phyloP scores from a whole-genome alignment of 2,329 filamentous ascomycete species.

The Xylariaceae sp. region DNA sequence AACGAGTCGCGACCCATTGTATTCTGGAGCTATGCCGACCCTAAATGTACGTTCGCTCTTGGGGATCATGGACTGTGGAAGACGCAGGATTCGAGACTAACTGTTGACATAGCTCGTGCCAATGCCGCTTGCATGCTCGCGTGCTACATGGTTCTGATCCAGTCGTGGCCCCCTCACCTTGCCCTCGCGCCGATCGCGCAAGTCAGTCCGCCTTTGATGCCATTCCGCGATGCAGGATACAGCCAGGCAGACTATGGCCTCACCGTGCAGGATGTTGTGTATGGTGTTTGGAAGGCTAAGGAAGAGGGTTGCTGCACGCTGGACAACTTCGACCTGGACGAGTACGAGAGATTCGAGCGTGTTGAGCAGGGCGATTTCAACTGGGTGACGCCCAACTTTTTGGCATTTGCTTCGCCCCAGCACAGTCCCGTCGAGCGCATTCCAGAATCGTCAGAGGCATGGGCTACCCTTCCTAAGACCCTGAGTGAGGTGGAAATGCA shows the following conservation, averaged over 20 bases:
- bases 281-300: conserved; percentile 98
- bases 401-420: conserved; percentile 94
- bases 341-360: conserved; percentile 93
- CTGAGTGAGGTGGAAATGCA: conserved; percentile 66
- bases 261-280: conserved; percentile 94
- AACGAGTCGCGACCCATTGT: conserved; percentile 88
- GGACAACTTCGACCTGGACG: conserved; percentile 91
- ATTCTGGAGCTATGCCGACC: conserved; percentile 91
- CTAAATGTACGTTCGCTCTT: conserved; percentile 62
- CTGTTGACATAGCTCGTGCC: conserved; percentile 59
- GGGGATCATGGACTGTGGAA: not conserved
- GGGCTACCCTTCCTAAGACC: conserved; percentile 67
- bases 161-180: conserved; percentile 94
- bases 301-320: conserved; percentile 88
- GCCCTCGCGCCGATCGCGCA: conserved; percentile 94
- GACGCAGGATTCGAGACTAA: conserved; percentile 20
- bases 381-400: conserved; percentile 92
- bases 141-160: conserved; percentile 98
- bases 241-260: conserved; percentile 96
- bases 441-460: conserved; percentile 65
- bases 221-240: conserved; percentile 96
- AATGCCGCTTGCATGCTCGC: conserved; percentile 94
- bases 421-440: conserved; percentile 70
- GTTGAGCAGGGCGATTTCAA: conserved; percentile 99
- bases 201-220: conserved; percentile 96